Conservation (phyloP, 345 rosid species). For the Hibiscus mutabilis region DNA sequence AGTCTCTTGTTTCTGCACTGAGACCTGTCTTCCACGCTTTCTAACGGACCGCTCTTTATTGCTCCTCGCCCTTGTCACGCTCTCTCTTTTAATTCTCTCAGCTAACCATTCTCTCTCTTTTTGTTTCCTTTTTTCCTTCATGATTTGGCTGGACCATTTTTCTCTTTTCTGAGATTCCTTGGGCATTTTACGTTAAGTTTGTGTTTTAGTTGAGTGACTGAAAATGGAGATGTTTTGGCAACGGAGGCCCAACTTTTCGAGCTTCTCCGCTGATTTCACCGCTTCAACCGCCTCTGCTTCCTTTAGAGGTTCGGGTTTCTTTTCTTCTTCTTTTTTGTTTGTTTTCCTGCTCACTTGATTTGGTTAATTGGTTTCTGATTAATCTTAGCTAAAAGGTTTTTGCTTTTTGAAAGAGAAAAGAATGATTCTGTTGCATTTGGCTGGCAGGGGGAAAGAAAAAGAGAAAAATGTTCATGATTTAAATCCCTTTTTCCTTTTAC, state of each 20-base stretch:
- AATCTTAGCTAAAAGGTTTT: conserved; percentile 7
- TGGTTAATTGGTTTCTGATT: conserved; percentile 20
- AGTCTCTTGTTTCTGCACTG: not conserved
- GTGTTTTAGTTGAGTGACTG: conserved; percentile 17
- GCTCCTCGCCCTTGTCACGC: conserved; percentile 12
- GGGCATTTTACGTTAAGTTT: conserved; percentile 1
- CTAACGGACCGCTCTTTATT: conserved; percentile 5
- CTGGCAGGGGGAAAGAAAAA: no score
- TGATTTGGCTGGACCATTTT: conserved; percentile 25
- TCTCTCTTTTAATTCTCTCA: not conserved
- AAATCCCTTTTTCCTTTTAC: no score
- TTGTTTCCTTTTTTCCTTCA: not conserved
- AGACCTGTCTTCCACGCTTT: not conserved
- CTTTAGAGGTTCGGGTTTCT: conserved; percentile 30
- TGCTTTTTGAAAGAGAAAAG: not conserved
- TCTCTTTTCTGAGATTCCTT: conserved; percentile 24
- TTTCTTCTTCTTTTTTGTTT: not conserved
- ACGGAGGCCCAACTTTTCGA: conserved; percentile 24
- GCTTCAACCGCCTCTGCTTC: conserved; percentile 14
- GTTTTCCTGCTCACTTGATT: not conserved
- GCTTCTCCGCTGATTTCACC: conserved; percentile 22
- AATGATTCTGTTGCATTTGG: no score
- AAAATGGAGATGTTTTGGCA: conserved; percentile 47
- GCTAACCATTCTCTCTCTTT: not conserved
- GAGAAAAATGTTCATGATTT: no score